Percentiles rank a stretch among this genome's conserved stretches.
Evolutionary conservation across 2,329 filamentous ascomycete genomes (phyloP).

Genomic region (Scytalidium sp.): DNA sequence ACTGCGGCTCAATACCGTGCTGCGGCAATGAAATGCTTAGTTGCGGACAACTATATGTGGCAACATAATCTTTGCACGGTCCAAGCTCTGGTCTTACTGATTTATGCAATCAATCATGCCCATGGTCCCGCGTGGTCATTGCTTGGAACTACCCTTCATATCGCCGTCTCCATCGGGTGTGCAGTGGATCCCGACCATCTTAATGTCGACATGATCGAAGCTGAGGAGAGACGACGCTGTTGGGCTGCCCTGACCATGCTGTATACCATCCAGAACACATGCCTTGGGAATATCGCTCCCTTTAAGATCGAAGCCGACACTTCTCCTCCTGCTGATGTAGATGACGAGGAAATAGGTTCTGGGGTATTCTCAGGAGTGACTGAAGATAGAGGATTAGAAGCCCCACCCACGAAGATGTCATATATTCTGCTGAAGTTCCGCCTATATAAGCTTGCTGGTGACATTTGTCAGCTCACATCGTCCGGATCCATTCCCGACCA

Average conservation of each 20-base stretch:
- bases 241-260: slow-evolving; percentile 14
- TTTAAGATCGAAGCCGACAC: neutral
- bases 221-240: slow-evolving; percentile 10
- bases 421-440: slow-evolving; percentile 14
- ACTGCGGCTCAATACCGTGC: slow-evolving; percentile 9
- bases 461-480: slow-evolving; percentile 4
- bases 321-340: slow-evolving; percentile 3
- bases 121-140: slow-evolving; percentile 12
- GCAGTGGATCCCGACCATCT: slow-evolving; percentile 10
- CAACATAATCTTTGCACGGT: slow-evolving; percentile 11
- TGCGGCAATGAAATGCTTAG: slow-evolving; percentile 12
- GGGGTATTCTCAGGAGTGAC: neutral
- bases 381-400: neutral
- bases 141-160: slow-evolving; percentile 8
- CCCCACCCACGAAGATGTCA: slow-evolving; percentile 10
- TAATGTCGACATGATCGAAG: slow-evolving; percentile 9
- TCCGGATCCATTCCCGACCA: neutral
- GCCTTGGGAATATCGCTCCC: slow-evolving; percentile 8
- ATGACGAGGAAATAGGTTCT: slow-evolving; percentile 2
- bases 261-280: slow-evolving; percentile 11
- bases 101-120: slow-evolving; percentile 11
- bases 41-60: slow-evolving; percentile 12
- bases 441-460: slow-evolving; percentile 8
- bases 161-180: slow-evolving; percentile 10
- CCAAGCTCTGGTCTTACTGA: slow-evolving; percentile 10